Base-by-base conservation (phyloP, 2,329 filamentous ascomycete genomes). In the Aureobasidium sp. region DNA sequence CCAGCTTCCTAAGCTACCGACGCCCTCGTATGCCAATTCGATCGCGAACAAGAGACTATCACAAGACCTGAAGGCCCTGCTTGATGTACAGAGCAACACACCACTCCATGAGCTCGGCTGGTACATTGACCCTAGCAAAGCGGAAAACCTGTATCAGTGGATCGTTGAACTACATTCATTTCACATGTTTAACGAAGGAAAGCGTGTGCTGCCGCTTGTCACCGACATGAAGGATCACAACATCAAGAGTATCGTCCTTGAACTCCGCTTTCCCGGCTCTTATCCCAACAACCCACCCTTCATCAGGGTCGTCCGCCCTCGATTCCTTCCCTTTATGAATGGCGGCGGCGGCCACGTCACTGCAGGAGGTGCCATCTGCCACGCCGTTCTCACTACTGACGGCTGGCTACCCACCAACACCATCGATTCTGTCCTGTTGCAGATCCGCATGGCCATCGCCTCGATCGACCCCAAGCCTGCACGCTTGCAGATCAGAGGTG, bases 291-390 rank as follows among this genome's bases (percentile, higher is more conserved):
- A 84, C 0, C 92, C 92, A 3, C 92, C 92, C 0, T 96, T 96
- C 69, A 84, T 96, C 31, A 87, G 92, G 7, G 85, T 96, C 17
- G 82, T 96, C 59, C 34, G 88, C 6, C 92, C 92, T 1, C 86
- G 87, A 5, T 93, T 96, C 72, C 72, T 93, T 22, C 80, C 84
- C 1, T 93, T 93, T 69, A 71, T 77, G 29, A 68, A 78, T 5
- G 90, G 91, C 5, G 92, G 91, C 22, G 92, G 92, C 27, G 91
- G 91, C 0, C 90, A 96, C 71, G 87, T 97, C 64, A 96, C 92
- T 0, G 77, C 80, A 1, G 92, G 92, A 27, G 92, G 92, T 1
- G 89, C 91, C 1, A 84, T 97, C 76, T 88, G 85, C 42, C 49
- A 62, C 14, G 29, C 22, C 12, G 6, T 56, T 6, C 34, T 55